Percentiles rank a stretch among this genome's conserved stretches.
These are phyloP conservation scores for Aspergillus spinulosporus DNA, from an alignment of 2,329 filamentous ascomycete species.

Conservation along the genomic window DNA sequence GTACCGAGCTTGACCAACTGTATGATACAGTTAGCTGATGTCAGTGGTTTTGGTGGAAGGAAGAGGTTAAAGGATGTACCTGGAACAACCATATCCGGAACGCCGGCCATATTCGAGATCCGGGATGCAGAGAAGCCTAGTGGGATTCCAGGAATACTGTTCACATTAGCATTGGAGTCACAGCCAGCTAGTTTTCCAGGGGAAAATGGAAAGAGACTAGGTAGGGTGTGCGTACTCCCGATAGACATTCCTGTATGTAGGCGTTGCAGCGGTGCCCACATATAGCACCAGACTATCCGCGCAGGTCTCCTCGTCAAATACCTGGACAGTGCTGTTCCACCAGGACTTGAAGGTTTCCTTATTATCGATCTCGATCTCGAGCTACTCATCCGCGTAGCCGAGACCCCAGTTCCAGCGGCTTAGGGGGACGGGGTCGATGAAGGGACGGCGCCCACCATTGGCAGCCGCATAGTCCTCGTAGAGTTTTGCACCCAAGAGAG, in stretches of 20 bases:
- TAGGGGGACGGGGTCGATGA: conserved; percentile 52
- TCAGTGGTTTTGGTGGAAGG: conserved; percentile 24
- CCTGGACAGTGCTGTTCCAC: conserved; percentile 30
- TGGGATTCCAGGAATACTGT: conserved; percentile 44
- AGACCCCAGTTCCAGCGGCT: conserved; percentile 52
- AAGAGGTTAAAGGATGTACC: conserved; percentile 32
- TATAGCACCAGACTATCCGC: conserved; percentile 48
- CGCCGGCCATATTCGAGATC: conserved; percentile 34
- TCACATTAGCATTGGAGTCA: not conserved
- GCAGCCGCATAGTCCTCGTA: conserved; percentile 51
- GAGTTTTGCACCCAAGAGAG: conserved; percentile 51
- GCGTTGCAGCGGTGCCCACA: conserved; percentile 42
- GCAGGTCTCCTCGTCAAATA: conserved; percentile 3
- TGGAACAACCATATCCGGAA: conserved; percentile 35
- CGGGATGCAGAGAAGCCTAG: conserved; percentile 47
- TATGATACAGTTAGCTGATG: conserved; percentile 36
- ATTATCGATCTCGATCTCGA: conserved; percentile 46
- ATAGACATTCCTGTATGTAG: conserved; percentile 50
- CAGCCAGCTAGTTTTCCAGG: not conserved
- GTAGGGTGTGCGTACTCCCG: conserved; percentile 15
- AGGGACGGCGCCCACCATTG: conserved; percentile 49
- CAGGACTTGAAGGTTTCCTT: conserved; percentile 53
- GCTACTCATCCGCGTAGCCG: conserved; percentile 37
- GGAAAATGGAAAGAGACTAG: no score
- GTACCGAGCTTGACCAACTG: conserved; percentile 9